These are phyloP conservation scores for Aureobasidium sp. DNA, from an alignment of 2,329 filamentous ascomycete genomes.

Conservation along the genomic window DNA sequence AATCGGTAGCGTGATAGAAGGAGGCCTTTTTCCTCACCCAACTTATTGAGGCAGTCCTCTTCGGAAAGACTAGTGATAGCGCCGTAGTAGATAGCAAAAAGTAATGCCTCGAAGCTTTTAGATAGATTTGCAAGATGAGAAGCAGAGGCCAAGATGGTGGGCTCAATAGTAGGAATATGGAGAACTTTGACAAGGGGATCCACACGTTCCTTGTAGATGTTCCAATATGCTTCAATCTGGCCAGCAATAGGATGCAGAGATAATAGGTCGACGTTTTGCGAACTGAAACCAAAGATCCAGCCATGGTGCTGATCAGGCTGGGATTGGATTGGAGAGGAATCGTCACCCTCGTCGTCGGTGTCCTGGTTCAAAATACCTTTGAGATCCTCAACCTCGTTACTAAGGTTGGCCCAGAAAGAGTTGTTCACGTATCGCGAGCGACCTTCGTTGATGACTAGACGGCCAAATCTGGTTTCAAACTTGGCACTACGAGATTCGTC, in stretches of 20 bases:
- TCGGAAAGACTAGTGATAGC: too few relatives aligned
- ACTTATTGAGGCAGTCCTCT: too few relatives aligned
- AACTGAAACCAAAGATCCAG: constrained; percentile 66
- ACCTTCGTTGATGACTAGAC: constrained; percentile 63
- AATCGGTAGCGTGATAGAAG: too few relatives aligned
- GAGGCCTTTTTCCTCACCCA: too few relatives aligned
- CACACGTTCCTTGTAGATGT: constrained; percentile 63
- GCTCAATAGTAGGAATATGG: constrained; percentile 59
- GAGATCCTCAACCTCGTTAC: constrained; percentile 61
- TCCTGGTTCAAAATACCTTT: constrained; percentile 55
- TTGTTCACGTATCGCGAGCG: constrained; percentile 67
- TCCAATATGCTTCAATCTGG: constrained; percentile 61
- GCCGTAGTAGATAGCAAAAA: too few relatives aligned
- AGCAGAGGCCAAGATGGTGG: constrained; percentile 51
- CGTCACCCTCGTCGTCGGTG: constrained; percentile 52
- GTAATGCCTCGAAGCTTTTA: constrained; percentile 33
- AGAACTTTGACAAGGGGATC: constrained; percentile 64
- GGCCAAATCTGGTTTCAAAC: constrained; percentile 48
- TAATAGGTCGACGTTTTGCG: constrained; percentile 57
- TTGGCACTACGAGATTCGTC: constrained; percentile 15
- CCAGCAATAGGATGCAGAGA: constrained; percentile 57
- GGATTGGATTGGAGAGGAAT: constrained; percentile 31
- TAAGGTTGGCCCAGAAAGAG: constrained; percentile 67
- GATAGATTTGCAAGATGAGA: constrained; percentile 51
- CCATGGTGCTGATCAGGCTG: constrained; percentile 52